Percentiles rank a stretch among this genome's conserved stretches.
phyloP scores from a whole-genome alignment of 2,329 filamentous ascomycete genomes.

The Pseudocercospora cruenta region DNA sequence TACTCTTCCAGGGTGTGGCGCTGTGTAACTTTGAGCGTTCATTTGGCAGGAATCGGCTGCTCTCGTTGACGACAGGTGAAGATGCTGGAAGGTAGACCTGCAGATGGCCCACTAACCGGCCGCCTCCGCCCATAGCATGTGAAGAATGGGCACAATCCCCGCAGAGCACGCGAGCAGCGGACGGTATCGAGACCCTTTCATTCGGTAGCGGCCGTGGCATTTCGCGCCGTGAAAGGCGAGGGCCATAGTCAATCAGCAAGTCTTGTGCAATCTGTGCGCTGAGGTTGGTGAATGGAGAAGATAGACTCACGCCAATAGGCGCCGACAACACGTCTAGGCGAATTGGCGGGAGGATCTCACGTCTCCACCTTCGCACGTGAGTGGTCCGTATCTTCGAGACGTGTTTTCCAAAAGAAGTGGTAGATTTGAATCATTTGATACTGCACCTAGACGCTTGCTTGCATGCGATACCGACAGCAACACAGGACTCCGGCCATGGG shows the following conservation, averaged over 20 bases:
- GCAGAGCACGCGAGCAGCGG: conserved; percentile 6
- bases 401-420: not conserved
- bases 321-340: not conserved
- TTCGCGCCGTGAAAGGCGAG: conserved; percentile 1
- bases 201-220: conserved; percentile 7
- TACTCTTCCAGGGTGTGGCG: conserved; percentile 8
- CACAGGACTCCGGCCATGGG: not conserved
- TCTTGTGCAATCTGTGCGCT: not conserved
- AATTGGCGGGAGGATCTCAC: not conserved
- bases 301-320: conserved; percentile 1
- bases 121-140: not conserved
- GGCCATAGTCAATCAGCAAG: not conserved
- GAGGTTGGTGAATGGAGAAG: conserved; percentile 2
- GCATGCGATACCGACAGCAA: not conserved
- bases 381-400: not conserved
- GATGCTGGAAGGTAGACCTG: not conserved
- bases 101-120: conserved; percentile 3
- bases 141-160: not conserved
- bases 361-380: not conserved
- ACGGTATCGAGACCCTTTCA: not conserved
- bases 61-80: not conserved
- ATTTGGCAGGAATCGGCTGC: conserved; percentile 8
- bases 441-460: not conserved
- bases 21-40: conserved; percentile 9
- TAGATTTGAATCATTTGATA: not conserved